A percentile compares a stretch with the other conserved stretches of the same genome.
Conservation (phyloP, 2,329 filamentous ascomycete genomes). For the Lasiodiplodia sp. region DNA sequence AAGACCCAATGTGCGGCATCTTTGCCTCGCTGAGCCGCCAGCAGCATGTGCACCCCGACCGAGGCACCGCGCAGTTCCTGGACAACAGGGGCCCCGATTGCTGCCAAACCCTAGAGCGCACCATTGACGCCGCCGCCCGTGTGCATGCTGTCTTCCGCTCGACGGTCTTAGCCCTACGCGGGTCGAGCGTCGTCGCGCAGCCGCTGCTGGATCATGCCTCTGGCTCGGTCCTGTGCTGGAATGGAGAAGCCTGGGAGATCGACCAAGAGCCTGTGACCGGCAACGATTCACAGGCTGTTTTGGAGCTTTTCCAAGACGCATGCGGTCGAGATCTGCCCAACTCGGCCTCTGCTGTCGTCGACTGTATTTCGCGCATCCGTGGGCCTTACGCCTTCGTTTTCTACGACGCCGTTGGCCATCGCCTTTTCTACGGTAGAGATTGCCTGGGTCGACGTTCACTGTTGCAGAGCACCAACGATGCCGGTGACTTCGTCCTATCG, state of each 20-base stretch:
- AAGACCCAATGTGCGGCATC: constrained; percentile 54
- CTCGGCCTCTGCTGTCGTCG: constrained; percentile 31
- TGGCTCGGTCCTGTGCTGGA: constrained; percentile 86
- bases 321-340: constrained; percentile 15
- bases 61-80: constrained; percentile 39
- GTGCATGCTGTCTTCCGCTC: constrained; percentile 72
- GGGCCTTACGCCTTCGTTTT: constrained; percentile 93
- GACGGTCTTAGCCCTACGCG: constrained; percentile 90
- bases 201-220: constrained; percentile 68
- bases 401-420: constrained; percentile 68
- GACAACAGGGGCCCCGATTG: constrained; percentile 45
- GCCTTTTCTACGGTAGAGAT: constrained; percentile 84
- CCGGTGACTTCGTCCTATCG: constrained; percentile 67
- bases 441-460: constrained; percentile 87
- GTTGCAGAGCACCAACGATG: constrained; percentile 61
- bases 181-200: constrained; percentile 73
- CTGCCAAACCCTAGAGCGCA: constrained; percentile 34
- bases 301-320: constrained; percentile 61
- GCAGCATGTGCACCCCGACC: constrained; percentile 36
- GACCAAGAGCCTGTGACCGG: constrained; percentile 64
- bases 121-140: constrained; percentile 28
- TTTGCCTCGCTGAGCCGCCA: constrained; percentile 56
- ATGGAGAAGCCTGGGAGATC: constrained; percentile 92
- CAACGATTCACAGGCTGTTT: constrained; percentile 80
- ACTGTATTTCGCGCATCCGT: constrained; percentile 39